These are phyloP conservation scores for Apophysomyces ossiformis DNA, from an alignment of 371 early-diverging fungal species.

Conservation along the genomic window DNA sequence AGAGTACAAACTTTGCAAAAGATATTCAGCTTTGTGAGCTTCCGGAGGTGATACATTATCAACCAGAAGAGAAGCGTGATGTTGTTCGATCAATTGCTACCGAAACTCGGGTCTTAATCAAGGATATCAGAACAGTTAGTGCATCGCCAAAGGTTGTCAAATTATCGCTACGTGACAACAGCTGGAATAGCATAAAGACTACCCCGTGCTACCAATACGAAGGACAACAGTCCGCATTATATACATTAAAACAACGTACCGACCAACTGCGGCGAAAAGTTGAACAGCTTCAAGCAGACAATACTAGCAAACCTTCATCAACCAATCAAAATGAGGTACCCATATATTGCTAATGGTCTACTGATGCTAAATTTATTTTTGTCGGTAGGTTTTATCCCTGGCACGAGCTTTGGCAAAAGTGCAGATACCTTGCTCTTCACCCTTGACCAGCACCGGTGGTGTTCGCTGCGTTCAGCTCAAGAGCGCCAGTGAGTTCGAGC, in stretches of 20 bases:
- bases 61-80: slow-evolving; percentile 26
- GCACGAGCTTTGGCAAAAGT: slow-evolving; percentile 36
- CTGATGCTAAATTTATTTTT: neutral
- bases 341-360: neutral
- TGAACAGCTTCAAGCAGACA: slow-evolving; percentile 24
- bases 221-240: slow-evolving; percentile 70
- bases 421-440: slow-evolving; percentile 28
- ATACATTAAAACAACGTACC: slow-evolving; percentile 66
- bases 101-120: slow-evolving; percentile 37
- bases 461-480: slow-evolving; percentile 28
- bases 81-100: slow-evolving; percentile 33
- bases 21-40: slow-evolving; percentile 13
- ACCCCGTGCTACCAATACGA: slow-evolving; percentile 73
- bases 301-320: neutral
- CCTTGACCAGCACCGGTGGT: slow-evolving; percentile 8
- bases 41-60: slow-evolving; percentile 5
- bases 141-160: slow-evolving; percentile 59
- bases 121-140: slow-evolving; percentile 52
- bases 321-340: neutral
- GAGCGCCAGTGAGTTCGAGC: slow-evolving; percentile 38
- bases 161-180: slow-evolving; percentile 28
- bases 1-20: slow-evolving; percentile 49
- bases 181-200: slow-evolving; percentile 65
- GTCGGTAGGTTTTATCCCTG: neutral
- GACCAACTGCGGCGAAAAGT: slow-evolving; percentile 55